These are phyloP conservation scores for Chlorella sorokiniana DNA, from an alignment of 139 green algal genomes.

Conservation along the genomic window DNA sequence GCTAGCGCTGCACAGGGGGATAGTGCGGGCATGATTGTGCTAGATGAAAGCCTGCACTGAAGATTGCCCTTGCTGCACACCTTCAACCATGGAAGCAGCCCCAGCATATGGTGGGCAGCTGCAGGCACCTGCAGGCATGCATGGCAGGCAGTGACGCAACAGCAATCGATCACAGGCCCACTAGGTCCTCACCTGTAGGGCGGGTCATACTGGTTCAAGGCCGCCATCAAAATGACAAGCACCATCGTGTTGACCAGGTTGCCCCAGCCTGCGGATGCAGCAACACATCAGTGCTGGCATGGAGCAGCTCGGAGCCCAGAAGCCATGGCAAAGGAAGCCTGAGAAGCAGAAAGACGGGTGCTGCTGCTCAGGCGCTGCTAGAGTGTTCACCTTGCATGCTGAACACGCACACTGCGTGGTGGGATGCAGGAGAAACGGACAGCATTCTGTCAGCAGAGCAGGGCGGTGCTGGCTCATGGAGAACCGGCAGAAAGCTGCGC, in stretches of 20 bases:
- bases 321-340: too few relatives aligned
- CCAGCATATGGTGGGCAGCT: too few relatives aligned
- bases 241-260: slow-evolving; percentile 41
- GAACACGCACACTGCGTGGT: not conserved
- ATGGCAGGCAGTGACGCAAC: too few relatives aligned
- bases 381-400: slow-evolving; percentile 5
- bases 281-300: not conserved
- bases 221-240: slow-evolving; percentile 25
- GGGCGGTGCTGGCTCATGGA: too few relatives aligned
- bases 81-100: too few relatives aligned
- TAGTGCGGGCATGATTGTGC: not conserved
- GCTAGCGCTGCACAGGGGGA: not conserved
- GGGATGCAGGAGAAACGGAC: too few relatives aligned
- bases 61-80: too few relatives aligned
- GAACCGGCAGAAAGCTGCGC: too few relatives aligned
- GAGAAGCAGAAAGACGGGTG: too few relatives aligned
- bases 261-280: slow-evolving; percentile 12
- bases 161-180: too few relatives aligned
- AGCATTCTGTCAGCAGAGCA: too few relatives aligned
- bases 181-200: slow-evolving; percentile 21
- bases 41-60: not conserved
- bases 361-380: not conserved
- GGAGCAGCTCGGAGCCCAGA: not conserved
- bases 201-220: not conserved
- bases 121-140: too few relatives aligned